Evolutionary conservation across 306 rosid genomes (phyloP), one percentile per base, ranked within the genome.

Genomic region (Quercus engelmannii): DNA sequence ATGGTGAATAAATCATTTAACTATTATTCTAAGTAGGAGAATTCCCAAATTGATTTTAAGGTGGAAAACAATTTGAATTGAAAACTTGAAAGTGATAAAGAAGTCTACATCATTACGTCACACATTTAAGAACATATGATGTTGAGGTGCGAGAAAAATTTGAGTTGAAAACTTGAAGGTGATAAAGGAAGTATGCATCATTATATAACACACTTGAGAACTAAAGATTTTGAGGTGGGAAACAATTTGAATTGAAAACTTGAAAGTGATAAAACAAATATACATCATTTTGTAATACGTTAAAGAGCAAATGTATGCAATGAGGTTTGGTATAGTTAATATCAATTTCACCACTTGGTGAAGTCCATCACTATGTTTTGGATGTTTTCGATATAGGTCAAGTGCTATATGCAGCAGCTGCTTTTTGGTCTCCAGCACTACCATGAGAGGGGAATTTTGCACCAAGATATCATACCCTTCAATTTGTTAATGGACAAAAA

Each of bases 351-450:
- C 19, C 12, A 14, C 74, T 35, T 19, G 28, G 59, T 51, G 38
- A 52, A 71, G 41, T 26, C n/a, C 1, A 51, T 21, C 33, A 49
- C 57, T 14, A 28, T 71, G 75, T 23, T 52, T 52, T 46, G 62
- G 61, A 49, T 74, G 57, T 46, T 76, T 19, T 69, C 8, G n/a
- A n/a, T 82, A 31, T 90, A 94, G 97, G 85, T 92, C 10, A 94
- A 92, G 83, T 77, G 92, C 62, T 92, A 90, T 38, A 94, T 94
- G 98, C 84, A 82, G 71, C 96, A 94, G 65, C 73, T 94, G 77
- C 93, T 94, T 77, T 79, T 83, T 71, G 97, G 98, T 59, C 94
- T 92, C 26, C 84, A 85, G 30, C 90, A 92, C 69, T 89, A 92
- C 74, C 94, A 88, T 69, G 89, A 91, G 75, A 81, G 75, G 43